Conservation (phyloP, 148 eudicot species). For the Persicaria maculosa region DNA sequence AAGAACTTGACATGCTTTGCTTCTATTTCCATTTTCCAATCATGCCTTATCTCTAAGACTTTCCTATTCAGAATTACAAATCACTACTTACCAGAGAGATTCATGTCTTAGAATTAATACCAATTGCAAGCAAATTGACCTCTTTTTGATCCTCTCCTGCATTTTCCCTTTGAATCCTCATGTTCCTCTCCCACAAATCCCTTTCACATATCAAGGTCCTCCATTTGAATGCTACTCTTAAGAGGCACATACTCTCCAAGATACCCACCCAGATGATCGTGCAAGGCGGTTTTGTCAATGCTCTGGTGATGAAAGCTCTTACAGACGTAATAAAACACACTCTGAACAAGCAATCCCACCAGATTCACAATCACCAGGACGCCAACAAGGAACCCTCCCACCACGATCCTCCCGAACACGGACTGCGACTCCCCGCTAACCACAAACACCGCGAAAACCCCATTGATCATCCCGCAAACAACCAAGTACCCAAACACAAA, state of each 20-base stretch:
- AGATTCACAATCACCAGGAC: constrained; percentile 79
- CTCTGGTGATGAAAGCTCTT: constrained; percentile 85
- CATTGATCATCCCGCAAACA: constrained; percentile 59
- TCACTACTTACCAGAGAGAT: background rate
- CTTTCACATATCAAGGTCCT: constrained; percentile 45
- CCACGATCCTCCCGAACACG: constrained; percentile 43
- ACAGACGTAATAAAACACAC: constrained; percentile 97
- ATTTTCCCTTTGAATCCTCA: background rate
- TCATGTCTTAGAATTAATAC: background rate
- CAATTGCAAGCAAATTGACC: constrained; percentile 1
- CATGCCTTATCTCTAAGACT: background rate
- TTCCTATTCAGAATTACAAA: background rate
- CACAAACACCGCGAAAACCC: constrained; percentile 54
- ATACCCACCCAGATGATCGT: constrained; percentile 94
- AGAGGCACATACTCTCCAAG: constrained; percentile 97
- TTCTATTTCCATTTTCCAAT: background rate
- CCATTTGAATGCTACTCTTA: constrained; percentile 92
- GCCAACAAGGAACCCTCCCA: constrained; percentile 93
- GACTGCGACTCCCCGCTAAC: constrained; percentile 53
- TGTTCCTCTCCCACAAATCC: background rate
- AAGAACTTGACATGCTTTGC: background rate
- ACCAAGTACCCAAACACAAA: constrained; percentile 60
- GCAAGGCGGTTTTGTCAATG: constrained; percentile 72
- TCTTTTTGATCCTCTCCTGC: background rate
- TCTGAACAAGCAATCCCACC: constrained; percentile 79